A percentile compares a stretch with the other conserved stretches of the same genome.
These are phyloP conservation scores for Fusarium sp. DNA, from an alignment of 2,329 filamentous ascomycete species.

Conservation along the genomic window DNA sequence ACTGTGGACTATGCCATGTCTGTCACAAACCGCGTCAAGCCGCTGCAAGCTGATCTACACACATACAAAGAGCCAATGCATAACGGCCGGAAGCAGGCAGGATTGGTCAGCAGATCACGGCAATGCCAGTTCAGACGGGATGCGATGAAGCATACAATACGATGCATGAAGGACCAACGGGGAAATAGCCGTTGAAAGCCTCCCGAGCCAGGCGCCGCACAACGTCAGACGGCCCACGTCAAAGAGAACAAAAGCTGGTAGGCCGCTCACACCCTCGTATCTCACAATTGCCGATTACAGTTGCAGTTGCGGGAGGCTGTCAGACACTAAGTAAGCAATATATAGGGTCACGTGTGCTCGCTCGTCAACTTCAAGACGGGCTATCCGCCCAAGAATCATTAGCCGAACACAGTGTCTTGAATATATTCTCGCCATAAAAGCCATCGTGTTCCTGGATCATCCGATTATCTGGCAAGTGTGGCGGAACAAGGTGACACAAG, in stretches of 20 bases:
- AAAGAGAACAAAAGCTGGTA: neutral
- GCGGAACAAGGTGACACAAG: constrained; percentile 33
- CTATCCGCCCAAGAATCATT: constrained; percentile 14
- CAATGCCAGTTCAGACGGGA: constrained; percentile 13
- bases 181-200: constrained; percentile 20
- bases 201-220: constrained; percentile 15
- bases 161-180: constrained; percentile 16
- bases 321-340: neutral
- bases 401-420: constrained; percentile 29
- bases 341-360: constrained; percentile 19
- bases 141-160: constrained; percentile 15
- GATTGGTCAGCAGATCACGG: neutral
- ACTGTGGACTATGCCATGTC: neutral
- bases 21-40: constrained; percentile 13
- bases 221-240: constrained; percentile 1
- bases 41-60: constrained; percentile 15
- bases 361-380: constrained; percentile 13
- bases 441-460: constrained; percentile 8
- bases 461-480: constrained; percentile 34
- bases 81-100: neutral
- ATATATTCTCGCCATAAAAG: constrained; percentile 4
- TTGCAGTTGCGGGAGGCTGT: constrained; percentile 12
- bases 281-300: constrained; percentile 12
- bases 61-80: neutral
- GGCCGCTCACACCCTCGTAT: neutral